phyloP scores from a whole-genome alignment of 768 basidiomycete species.

The Gymnopilus dilepis region DNA sequence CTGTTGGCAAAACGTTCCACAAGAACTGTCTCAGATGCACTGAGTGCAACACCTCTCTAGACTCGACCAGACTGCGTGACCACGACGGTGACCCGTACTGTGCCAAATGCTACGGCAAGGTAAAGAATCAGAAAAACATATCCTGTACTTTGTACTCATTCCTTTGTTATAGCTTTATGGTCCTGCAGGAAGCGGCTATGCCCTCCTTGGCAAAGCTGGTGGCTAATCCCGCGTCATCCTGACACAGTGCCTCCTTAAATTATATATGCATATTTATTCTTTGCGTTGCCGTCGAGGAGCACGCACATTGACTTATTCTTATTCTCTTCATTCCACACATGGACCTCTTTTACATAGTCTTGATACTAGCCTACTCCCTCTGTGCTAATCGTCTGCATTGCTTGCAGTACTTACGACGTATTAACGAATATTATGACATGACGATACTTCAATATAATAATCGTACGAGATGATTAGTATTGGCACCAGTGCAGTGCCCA shows the following conservation, averaged over 20 bases:
- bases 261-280: conserved; percentile 9
- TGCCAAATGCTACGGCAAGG: conserved; percentile 76
- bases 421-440: conserved; percentile 6
- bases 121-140: conserved; percentile 22
- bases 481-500: too few relatives aligned
- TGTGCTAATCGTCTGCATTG: background rate
- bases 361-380: background rate
- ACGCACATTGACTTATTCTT: background rate
- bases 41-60: conserved; percentile 70
- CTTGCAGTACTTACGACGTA: conserved; percentile 9
- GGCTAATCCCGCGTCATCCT: conserved; percentile 24
- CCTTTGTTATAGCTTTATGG: conserved; percentile 61
- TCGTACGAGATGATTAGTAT: too few relatives aligned
- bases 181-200: conserved; percentile 77
- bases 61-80: conserved; percentile 75
- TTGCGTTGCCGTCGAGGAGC: background rate
- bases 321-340: background rate
- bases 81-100: conserved; percentile 78
- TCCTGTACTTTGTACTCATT: background rate
- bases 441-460: background rate
- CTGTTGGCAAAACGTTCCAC: conserved; percentile 81
- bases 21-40: conserved; percentile 79
- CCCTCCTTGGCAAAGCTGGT: conserved; percentile 50
- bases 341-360: background rate
- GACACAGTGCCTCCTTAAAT: background rate